A percentile compares a stretch with the other conserved stretches of the same genome.
phyloP scores from a whole-genome alignment of 257 asterid species.

The Capsicum chinense region DNA sequence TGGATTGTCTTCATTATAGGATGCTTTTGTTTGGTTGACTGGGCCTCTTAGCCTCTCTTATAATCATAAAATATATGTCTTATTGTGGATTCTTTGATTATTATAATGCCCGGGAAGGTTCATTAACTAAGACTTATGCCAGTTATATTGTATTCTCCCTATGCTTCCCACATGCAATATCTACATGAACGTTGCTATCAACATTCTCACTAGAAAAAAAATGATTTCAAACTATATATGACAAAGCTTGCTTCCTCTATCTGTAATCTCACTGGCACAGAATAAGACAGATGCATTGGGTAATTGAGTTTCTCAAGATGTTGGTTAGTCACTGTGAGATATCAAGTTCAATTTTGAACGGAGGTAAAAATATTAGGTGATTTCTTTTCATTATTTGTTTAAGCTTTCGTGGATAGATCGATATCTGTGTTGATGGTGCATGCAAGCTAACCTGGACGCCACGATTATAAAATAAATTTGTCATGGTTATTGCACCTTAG shows the following conservation, averaged over 20 bases:
- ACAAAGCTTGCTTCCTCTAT: background rate
- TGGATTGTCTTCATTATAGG: constrained; percentile 31
- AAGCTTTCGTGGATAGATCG: background rate
- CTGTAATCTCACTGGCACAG: constrained; percentile 26
- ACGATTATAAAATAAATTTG: background rate
- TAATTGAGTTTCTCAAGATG: background rate
- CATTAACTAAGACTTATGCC: constrained; percentile 41
- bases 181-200: constrained; percentile 17
- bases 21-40: constrained; percentile 45
- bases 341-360: background rate
- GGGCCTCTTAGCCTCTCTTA: constrained; percentile 32
- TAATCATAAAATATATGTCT: constrained; percentile 38
- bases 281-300: background rate
- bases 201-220: constrained; percentile 18
- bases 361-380: too few relatives aligned
- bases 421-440: rapidly evolving
- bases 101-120: constrained; percentile 34
- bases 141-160: constrained; percentile 44
- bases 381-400: too few relatives aligned
- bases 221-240: background rate
- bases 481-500: constrained; percentile 27
- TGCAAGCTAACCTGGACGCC: rapidly evolving
- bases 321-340: background rate
- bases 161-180: constrained; percentile 55
- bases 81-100: constrained; percentile 43